Evolutionary conservation across 495 filamentous ascomycete species (phyloP).

Genomic region (Letharia lupina): DNA sequence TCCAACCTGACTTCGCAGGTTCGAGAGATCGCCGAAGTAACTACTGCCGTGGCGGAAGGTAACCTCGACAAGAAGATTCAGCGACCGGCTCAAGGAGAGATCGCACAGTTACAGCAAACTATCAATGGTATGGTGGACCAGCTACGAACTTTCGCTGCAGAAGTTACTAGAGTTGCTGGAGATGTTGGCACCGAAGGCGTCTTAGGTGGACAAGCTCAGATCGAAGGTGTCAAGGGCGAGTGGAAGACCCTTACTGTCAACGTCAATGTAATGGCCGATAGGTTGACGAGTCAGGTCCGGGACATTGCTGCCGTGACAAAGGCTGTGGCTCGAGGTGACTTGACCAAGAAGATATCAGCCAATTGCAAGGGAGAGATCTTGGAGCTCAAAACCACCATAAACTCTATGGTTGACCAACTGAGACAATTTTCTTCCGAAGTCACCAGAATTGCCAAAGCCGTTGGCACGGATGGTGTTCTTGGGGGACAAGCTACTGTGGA

Average conservation of each 20-base stretch:
- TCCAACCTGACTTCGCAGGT: constrained; percentile 78
- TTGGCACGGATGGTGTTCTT: constrained; percentile 91
- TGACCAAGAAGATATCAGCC: constrained; percentile 94
- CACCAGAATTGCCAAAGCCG: constrained; percentile 93
- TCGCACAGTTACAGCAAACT: constrained; percentile 90
- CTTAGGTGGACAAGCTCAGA: constrained; percentile 91
- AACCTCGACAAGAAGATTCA: constrained; percentile 96
- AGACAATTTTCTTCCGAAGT: constrained; percentile 96
- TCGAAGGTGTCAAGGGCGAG: constrained; percentile 74
- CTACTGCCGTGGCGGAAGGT: constrained; percentile 91
- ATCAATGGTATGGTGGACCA: constrained; percentile 99
- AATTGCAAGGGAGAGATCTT: constrained; percentile 95
- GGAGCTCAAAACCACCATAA: constrained; percentile 94
- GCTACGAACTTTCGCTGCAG: constrained; percentile 89
- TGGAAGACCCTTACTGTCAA: constrained; percentile 98
- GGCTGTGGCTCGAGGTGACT: constrained; percentile 88
- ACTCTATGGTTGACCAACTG: constrained; percentile 97
- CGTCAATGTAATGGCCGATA: constrained; percentile 97
- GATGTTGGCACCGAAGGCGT: constrained; percentile 98
- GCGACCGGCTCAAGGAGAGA: constrained; percentile 88
- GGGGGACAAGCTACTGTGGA: constrained; percentile 96
- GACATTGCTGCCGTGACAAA: constrained; percentile 99
- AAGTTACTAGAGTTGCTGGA: constrained; percentile 91
- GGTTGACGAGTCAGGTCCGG: constrained; percentile 93
- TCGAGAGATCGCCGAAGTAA: constrained; percentile 94